Base-by-base conservation (phyloP, 768 basidiomycete genomes). In the Boletus insuetus region DNA sequence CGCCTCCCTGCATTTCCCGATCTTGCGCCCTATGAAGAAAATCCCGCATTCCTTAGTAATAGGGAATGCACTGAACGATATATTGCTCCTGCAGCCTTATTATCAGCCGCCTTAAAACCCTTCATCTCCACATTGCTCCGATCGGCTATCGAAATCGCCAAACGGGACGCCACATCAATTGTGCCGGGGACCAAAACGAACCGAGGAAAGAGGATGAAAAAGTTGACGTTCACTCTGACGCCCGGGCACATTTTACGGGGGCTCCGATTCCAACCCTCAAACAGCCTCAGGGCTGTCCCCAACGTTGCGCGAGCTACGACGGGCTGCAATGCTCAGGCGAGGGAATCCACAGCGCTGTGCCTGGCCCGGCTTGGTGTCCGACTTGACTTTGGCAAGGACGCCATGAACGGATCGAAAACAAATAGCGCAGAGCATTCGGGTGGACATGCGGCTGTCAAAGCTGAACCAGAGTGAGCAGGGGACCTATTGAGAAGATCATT, bases 221-320 rank as follows among this genome's bases (percentile, higher is more conserved):
- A 60, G 55, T 39, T 60, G 49, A 56, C 62, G 10, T 61, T 68
- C 12, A 46, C 74, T 43, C 62, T 78, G 43, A 74, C 76, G 1
- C 77, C 76, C 3, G 62, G 70, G 32, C 77, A 78, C 54, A 51
- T 78, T 41, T 49, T 75, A 46, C 73, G 74, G n/a, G 77, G 75
- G 34, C 54, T 78, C 37, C 57, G 58, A 17, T 45, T 60, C 17
- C 59, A 54, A 44, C 6, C 47, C 19, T 29, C 54, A 38, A 52
- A 52, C 44, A 46, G n/a, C 40, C 14, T 41, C 22, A 60, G 49
- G 20, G 19, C 6, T 32, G 38, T 34, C 13, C 43, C 55, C 32
- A 35, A 29, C 53, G 42, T 2, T 14, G 32, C 51, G 6, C 61
- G 54, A 42, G 37, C 32, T 40, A 34, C 45, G 50, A 43, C 17